Percentiles rank a stretch among this genome's conserved stretches.
phyloP scores from a whole-genome alignment of 1,139 yeast species.

The Pichia sp. region DNA sequence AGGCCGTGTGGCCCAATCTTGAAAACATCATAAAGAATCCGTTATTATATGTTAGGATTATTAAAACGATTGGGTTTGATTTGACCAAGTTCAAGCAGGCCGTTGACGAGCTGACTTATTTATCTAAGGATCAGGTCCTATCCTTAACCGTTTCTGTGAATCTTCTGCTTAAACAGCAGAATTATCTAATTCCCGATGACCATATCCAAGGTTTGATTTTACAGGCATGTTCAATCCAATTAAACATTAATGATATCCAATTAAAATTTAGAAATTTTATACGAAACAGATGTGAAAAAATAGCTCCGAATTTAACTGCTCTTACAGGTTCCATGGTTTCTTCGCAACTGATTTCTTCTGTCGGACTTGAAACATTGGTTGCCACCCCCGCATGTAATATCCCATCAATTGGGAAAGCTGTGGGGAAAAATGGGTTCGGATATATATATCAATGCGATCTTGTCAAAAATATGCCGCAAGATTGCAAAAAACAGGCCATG shows the following conservation, averaged over 20 bases:
- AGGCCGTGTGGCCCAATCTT: constrained; percentile 63
- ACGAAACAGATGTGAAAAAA: constrained; percentile 42
- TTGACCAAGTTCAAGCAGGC: constrained; percentile 5
- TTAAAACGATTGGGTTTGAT: constrained; percentile 42
- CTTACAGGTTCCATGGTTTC: constrained; percentile 69
- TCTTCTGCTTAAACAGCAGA: constrained; percentile 21
- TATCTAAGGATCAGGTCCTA: constrained; percentile 58
- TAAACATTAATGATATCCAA: constrained; percentile 3
- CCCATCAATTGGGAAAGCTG: constrained; percentile 59
- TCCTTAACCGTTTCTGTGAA: constrained; percentile 71
- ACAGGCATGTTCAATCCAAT: constrained; percentile 29
- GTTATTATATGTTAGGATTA: constrained; percentile 51
- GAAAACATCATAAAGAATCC: constrained; percentile 58
- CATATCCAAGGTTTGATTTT: constrained; percentile 9
- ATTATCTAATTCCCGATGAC: constrained; percentile 1
- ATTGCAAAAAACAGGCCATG: constrained; percentile 59
- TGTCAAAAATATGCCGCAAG: constrained; percentile 46
- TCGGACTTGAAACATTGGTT: constrained; percentile 65
- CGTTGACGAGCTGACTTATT: constrained; percentile 24
- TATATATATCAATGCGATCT: constrained; percentile 46
- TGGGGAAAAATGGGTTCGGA: constrained; percentile 49
- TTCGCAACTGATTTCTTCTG: constrained; percentile 65
- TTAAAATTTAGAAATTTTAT: constrained; percentile 43
- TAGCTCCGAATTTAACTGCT: constrained; percentile 77
- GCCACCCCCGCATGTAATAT: constrained; percentile 77